Evolutionary conservation across 2,329 filamentous ascomycete genomes (phyloP).

Genomic region (Colletotrichum graminicola): DNA sequence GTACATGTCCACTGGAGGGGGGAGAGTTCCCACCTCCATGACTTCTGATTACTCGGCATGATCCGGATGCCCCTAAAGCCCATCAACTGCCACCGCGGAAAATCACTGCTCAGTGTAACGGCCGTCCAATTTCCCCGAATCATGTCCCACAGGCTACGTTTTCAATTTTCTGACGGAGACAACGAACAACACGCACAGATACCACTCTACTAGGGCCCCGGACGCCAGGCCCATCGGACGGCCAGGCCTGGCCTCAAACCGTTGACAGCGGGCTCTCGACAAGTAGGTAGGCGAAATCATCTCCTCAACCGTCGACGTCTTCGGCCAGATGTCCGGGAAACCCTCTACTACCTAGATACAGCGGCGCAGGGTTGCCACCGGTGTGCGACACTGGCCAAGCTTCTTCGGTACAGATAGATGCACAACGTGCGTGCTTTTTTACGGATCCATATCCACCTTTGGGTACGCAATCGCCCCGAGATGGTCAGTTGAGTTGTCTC

Average conservation of each 20-base stretch:
- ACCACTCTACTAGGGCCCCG: slow-evolving; percentile 14
- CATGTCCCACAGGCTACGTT: slow-evolving; percentile 39
- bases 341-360: slow-evolving; percentile 5
- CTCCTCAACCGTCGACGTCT: slow-evolving; percentile 7
- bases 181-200: slow-evolving; percentile 32
- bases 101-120: slow-evolving; percentile 28
- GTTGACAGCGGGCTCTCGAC: slow-evolving; percentile 18
- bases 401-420: not conserved
- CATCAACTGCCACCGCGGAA: slow-evolving; percentile 20
- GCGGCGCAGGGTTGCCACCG: not conserved
- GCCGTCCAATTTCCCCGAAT: slow-evolving; percentile 41
- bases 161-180: slow-evolving; percentile 2
- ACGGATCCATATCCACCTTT: slow-evolving; percentile 3
- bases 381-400: not conserved
- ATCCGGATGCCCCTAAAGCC: slow-evolving; percentile 36
- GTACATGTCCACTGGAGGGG: slow-evolving; percentile 6
- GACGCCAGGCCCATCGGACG: slow-evolving; percentile 25
- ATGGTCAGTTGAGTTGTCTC: no score
- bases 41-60: slow-evolving; percentile 34
- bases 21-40: slow-evolving; percentile 9
- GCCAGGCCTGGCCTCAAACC: slow-evolving; percentile 34
- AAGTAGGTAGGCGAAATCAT: not conserved
- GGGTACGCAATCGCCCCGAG: not conserved
- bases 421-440: not conserved
- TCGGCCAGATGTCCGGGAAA: slow-evolving; percentile 34